Conservation (phyloP, 2,329 filamentous ascomycete genomes). For the Fusarium sp. region DNA sequence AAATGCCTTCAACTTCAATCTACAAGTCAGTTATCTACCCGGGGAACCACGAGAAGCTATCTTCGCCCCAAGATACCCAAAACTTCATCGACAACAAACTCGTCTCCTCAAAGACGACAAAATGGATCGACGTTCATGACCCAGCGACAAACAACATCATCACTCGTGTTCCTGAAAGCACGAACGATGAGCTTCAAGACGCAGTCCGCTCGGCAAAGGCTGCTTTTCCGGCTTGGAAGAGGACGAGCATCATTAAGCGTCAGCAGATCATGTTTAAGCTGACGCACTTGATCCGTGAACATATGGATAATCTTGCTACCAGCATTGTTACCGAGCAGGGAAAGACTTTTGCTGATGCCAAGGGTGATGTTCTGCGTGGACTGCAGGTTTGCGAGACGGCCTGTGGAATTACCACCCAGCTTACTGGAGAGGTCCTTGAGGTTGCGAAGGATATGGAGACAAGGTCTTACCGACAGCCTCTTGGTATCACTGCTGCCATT, state of each 20-base stretch:
- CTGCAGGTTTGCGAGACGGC: conserved; percentile 82
- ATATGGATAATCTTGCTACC: conserved; percentile 81
- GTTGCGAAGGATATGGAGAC: conserved; percentile 89
- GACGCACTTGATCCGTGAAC: conserved; percentile 76
- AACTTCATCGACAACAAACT: conserved; percentile 82
- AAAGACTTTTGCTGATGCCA: conserved; percentile 81
- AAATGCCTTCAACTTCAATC: conserved; percentile 35
- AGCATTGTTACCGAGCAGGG: conserved; percentile 83
- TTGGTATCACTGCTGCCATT: conserved; percentile 81
- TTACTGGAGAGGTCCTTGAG: conserved; percentile 81
- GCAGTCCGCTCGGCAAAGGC: conserved; percentile 76
- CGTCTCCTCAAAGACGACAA: conserved; percentile 68
- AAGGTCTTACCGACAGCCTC: conserved; percentile 77
- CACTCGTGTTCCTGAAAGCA: conserved; percentile 80
- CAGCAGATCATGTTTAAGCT: conserved; percentile 86
- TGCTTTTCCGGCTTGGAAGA: conserved; percentile 76
- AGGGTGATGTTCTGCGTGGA: conserved; percentile 78
- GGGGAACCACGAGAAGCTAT: conserved; percentile 42
- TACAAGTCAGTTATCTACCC: conserved; percentile 39
- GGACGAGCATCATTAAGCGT: conserved; percentile 73
- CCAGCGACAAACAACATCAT: conserved; percentile 84
- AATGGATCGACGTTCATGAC: conserved; percentile 80
- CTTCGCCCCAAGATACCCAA: conserved; percentile 65
- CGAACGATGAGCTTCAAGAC: conserved; percentile 74
- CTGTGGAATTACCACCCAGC: conserved; percentile 77